phyloP scores from a whole-genome alignment of 2,329 filamentous ascomycete genomes.

The Aulographum hederae region DNA sequence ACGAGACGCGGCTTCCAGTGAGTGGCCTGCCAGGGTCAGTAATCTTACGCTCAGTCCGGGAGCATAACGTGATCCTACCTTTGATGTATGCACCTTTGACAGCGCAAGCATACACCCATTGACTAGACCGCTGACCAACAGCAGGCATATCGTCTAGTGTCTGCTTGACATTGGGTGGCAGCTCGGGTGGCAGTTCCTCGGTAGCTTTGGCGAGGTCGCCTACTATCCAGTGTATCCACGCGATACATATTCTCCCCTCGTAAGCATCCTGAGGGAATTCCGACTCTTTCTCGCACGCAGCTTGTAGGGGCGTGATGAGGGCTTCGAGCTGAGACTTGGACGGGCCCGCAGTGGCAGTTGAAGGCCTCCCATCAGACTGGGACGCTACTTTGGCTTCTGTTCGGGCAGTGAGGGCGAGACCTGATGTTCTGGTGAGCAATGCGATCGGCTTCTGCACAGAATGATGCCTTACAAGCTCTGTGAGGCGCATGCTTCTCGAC shows the following conservation, averaged over 20 bases:
- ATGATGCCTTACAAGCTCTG: constrained; percentile 49
- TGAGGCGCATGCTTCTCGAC: constrained; percentile 83
- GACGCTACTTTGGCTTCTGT: constrained; percentile 27
- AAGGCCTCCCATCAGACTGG: constrained; percentile 21
- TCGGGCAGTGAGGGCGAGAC: constrained; percentile 27
- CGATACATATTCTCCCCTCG: constrained; percentile 67
- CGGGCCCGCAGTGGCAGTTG: constrained; percentile 20
- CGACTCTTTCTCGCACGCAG: constrained; percentile 20
- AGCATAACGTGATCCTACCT: constrained; percentile 23
- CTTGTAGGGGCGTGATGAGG: constrained; percentile 20
- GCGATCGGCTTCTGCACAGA: not conserved
- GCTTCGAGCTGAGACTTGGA: constrained; percentile 16
- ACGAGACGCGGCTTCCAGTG: too few relatives aligned
- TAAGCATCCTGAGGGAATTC: constrained; percentile 37
- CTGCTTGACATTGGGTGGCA: constrained; percentile 20
- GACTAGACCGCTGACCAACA: constrained; percentile 22
- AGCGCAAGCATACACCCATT: constrained; percentile 70
- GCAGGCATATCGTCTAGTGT: constrained; percentile 2
- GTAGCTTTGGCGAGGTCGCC: constrained; percentile 48
- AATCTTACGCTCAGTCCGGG: too few relatives aligned
- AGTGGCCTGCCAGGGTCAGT: too few relatives aligned
- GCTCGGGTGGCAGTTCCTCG: constrained; percentile 42
- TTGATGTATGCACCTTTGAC: constrained; percentile 65
- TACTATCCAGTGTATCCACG: constrained; percentile 67
- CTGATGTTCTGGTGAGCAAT: too few relatives aligned